phyloP scores from a whole-genome alignment of 495 filamentous ascomycete genomes.

The Neurospora sp. region DNA sequence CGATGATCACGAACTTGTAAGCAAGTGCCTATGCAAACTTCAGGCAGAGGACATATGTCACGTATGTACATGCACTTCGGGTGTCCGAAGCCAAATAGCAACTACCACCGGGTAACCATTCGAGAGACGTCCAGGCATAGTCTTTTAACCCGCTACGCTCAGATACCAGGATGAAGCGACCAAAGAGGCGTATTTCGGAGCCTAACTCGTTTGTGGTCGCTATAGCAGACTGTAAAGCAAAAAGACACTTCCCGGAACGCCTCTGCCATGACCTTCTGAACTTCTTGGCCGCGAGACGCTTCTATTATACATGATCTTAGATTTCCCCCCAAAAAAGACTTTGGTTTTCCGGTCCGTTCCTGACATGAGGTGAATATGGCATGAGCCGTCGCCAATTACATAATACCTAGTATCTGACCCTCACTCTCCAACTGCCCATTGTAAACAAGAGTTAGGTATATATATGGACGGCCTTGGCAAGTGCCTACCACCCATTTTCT shows the following conservation, averaged over 20 bases:
- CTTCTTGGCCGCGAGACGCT: slow-evolving; percentile 2
- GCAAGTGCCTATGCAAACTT: not conserved
- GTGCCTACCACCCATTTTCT: not conserved
- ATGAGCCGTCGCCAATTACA: not conserved
- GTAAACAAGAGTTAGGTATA: not conserved
- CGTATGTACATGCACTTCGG: not conserved
- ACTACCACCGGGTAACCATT: not conserved
- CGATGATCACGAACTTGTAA: not conserved
- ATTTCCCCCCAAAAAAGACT: slow-evolving; percentile 1
- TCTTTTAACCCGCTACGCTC: not conserved
- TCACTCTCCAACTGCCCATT: not conserved
- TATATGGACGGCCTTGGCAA: not conserved
- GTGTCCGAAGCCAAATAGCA: not conserved
- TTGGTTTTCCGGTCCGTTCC: slow-evolving; percentile 6
- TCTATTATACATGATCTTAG: slow-evolving; percentile 10
- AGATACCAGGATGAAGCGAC: not conserved
- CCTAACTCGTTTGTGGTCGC: not conserved
- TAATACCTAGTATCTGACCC: not conserved
- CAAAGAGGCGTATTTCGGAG: not conserved
- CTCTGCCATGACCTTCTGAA: slow-evolving; percentile 10
- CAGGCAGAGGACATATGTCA: not conserved
- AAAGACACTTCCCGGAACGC: slow-evolving; percentile 9
- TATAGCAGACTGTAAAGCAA: not conserved
- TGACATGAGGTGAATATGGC: not conserved
- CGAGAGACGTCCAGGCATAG: not conserved